Base-by-base conservation (phyloP, 805 yeast genomes). In the Sugiyamaella valdiviana region DNA sequence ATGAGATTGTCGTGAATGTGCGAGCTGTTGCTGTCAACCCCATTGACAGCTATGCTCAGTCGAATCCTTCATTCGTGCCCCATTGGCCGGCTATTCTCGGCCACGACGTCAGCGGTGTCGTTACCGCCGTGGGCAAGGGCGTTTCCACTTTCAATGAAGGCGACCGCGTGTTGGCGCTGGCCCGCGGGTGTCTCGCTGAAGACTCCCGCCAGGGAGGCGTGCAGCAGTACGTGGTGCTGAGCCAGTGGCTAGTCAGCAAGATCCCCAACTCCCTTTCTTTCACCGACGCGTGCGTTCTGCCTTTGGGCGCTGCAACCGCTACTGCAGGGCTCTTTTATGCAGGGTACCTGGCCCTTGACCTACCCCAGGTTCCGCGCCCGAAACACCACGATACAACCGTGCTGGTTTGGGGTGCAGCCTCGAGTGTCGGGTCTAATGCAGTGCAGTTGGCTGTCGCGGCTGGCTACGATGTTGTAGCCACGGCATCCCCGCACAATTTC, bases 311-410 rank as follows among this genome's bases (percentile, higher is more conserved):
- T 20, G 19, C 46, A 10, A 51, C 65, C 1, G 63, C 58, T 12
- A 64, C 71, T 36, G 55, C 66, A 17, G 77, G 75, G 9, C 52
- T 57, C 0, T 63, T 77, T 19, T 64, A 63, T 36, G 65, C 67
- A 82, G 74, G 53, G 85, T 85, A 15, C 80, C 83, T 3, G 64
- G 82, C 10, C 59, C 79, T 36, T 76, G 83, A 26, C 65, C 78
- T 46, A 72, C 80, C 21, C 58, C 75, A 42, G 68, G 24, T 24
- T 5, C 50, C 45, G 49, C 46, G 50, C 37, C 40, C 36, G 10
- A 49, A 63, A 43, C 37, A 57, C 22, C 26, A 45, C 36, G 48
- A 36, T 6, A 53, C 53, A 5, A 45, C 41, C 39, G 52, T 57
- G 5, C 49, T 61, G 1, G 46, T 61, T 12, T 61, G 59, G 46